phyloP scores from a whole-genome alignment of 1,284 basidiomycete genomes.

The Vanrija pseudolonga region DNA sequence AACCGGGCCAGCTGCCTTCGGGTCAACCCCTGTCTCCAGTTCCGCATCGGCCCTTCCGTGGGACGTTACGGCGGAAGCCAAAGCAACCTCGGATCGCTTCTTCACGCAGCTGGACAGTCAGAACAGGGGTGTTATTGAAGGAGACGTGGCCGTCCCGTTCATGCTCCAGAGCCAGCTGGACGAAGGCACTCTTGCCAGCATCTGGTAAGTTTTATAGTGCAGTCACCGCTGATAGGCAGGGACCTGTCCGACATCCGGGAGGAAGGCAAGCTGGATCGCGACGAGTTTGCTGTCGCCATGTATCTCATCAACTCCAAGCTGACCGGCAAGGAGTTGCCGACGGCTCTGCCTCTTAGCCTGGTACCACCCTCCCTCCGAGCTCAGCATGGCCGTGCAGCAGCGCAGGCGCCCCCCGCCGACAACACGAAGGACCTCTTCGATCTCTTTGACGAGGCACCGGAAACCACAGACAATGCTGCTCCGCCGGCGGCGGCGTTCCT shows the following conservation, averaged over 20 bases:
- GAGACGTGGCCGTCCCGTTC: constrained; percentile 91
- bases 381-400: neutral
- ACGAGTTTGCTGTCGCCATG: constrained; percentile 96
- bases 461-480: constrained; percentile 2
- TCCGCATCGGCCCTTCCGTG: constrained; percentile 54
- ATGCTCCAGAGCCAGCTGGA: constrained; percentile 88
- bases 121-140: constrained; percentile 79
- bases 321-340: constrained; percentile 76
- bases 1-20: constrained; percentile 35
- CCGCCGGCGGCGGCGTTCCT: constrained; percentile 22
- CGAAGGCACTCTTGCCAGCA: constrained; percentile 76
- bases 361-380: constrained; percentile 63
- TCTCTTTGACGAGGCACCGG: constrained; percentile 37
- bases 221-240: constrained; percentile 55
- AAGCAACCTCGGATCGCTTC: constrained; percentile 72
- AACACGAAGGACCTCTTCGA: constrained; percentile 46
- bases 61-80: constrained; percentile 82
- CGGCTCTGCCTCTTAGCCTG: constrained; percentile 65
- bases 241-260: constrained; percentile 90
- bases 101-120: constrained; percentile 79
- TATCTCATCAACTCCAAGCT: constrained; percentile 87
- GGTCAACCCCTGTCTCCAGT: neutral
- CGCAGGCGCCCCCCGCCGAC: neutral
- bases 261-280: constrained; percentile 79
- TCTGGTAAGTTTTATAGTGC: constrained; percentile 64